These are phyloP conservation scores for Cercospora nicotianae DNA, from an alignment of 2,329 filamentous ascomycete genomes.

Conservation along the genomic window DNA sequence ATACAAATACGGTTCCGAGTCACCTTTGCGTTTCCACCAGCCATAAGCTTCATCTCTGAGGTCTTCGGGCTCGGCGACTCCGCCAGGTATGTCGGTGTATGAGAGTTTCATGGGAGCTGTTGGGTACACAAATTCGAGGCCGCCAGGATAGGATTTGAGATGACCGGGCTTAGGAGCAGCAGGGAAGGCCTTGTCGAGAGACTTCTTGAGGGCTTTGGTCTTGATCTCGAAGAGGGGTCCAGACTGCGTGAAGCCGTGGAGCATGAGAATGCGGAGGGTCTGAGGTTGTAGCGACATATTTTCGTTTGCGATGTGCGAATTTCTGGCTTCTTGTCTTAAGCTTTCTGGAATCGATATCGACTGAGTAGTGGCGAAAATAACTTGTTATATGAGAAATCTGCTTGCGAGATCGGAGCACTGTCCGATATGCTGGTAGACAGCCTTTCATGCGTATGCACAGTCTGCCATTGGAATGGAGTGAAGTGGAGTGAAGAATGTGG, in stretches of 20 bases:
- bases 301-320: not conserved
- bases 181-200: slow-evolving; percentile 71
- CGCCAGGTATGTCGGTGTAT: slow-evolving; percentile 59
- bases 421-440: not conserved
- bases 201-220: slow-evolving; percentile 81
- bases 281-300: slow-evolving; percentile 6
- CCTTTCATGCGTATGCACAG: not conserved
- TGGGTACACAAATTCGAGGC: slow-evolving; percentile 49
- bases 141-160: slow-evolving; percentile 40
- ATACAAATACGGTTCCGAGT: slow-evolving; percentile 59
- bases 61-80: slow-evolving; percentile 45
- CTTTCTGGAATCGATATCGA: not conserved
- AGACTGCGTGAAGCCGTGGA: slow-evolving; percentile 82
- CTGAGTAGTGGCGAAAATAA: not conserved
- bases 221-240: slow-evolving; percentile 82
- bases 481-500: not conserved
- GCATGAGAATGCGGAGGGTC: slow-evolving; percentile 52
- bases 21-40: slow-evolving; percentile 76
- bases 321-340: not conserved
- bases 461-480: not conserved
- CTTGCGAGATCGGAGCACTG: not conserved
- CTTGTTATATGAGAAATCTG: not conserved
- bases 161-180: slow-evolving; percentile 53
- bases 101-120: slow-evolving; percentile 48
- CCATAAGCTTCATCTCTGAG: slow-evolving; percentile 64